Base-by-base conservation (phyloP, 2,329 filamentous ascomycete species). In the Drechslerella coelobrocha region DNA sequence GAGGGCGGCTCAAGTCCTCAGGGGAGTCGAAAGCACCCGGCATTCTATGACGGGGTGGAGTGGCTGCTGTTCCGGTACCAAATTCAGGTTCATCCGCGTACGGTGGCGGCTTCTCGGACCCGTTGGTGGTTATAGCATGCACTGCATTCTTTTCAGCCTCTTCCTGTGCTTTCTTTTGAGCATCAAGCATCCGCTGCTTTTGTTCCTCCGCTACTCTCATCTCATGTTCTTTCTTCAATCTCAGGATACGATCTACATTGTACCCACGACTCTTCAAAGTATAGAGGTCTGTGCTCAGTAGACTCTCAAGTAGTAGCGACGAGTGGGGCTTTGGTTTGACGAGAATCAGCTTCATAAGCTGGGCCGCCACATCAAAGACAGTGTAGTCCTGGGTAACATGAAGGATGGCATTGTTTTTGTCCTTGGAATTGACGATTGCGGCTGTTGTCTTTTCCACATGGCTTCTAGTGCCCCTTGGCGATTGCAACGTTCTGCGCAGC, bases 201-300 rank as follows among this genome's bases (percentile, higher is more conserved):
- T 91, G 87, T 75, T 90, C 89, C 76, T 97, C 92, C 0, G 91
- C 92, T 73, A 97, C 87, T 56, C 90, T 86, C 4, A 91, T 90
- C 78, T 97, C 92, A 1, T 90, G 90, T 19, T 89, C 91, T 26
- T 72, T 72, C 80, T 95, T 95, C 59, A 89, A 89, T 37, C 91
- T 86, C 21, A 99, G 83, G 72, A 99, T 97, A 53, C 94, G 89
- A 76, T 97, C 91, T 39, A 99, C 94, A 74, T 99, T 97, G 82
- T 97, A 97, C 1, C 94, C 94, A 73, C 94, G 91, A 69, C 88
- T 87, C 75, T 91, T 88, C 41, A 99, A 81, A 55, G 92, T 88
- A 50, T 89, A 85, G 23, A 99, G 83, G 75, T 93, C 91, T 41
- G 74, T 76, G 31, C 72, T 93, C 37, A 99, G 81, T 73, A 99